A percentile compares a stretch with the other conserved stretches of the same genome.
Conservation (phyloP, 768 basidiomycete species). For the Lanmaoa pseudosensibilis region DNA sequence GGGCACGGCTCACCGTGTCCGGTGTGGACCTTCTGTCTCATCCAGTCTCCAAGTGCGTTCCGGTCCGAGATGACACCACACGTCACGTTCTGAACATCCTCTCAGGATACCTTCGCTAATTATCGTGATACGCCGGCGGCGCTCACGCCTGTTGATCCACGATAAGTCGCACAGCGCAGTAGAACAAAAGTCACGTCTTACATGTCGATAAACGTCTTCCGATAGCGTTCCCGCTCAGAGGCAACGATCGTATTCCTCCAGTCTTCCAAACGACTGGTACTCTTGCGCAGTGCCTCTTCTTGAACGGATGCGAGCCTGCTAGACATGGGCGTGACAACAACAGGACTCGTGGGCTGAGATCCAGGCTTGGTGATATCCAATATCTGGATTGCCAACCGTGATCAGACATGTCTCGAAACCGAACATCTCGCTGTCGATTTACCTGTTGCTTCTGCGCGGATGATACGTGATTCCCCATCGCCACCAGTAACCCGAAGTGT, state of each 20-base stretch:
- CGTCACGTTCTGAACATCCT: constrained; percentile 72
- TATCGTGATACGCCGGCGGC: constrained; percentile 63
- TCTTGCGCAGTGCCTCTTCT: constrained; percentile 53
- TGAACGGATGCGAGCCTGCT: constrained; percentile 24
- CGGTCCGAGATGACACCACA: constrained; percentile 66
- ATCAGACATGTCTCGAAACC: constrained; percentile 6
- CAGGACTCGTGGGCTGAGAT: neutral
- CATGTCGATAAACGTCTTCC: constrained; percentile 75
- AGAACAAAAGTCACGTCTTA: constrained; percentile 26
- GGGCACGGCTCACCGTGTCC: constrained; percentile 60
- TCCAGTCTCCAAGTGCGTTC: constrained; percentile 73
- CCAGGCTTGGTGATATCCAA: constrained; percentile 52
- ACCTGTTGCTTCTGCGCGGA: constrained; percentile 76
- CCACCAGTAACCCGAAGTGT: constrained; percentile 67
- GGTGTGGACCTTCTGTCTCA: constrained; percentile 88
- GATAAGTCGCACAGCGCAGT: neutral
- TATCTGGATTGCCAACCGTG: constrained; percentile 39
- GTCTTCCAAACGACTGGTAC: constrained; percentile 59
- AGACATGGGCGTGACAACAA: neutral
- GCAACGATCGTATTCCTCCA: constrained; percentile 70
- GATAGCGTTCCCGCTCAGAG: constrained; percentile 70
- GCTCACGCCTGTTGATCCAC: constrained; percentile 58
- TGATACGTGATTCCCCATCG: constrained; percentile 60
- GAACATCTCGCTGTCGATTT: neutral
- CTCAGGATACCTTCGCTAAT: constrained; percentile 61